These are phyloP conservation scores for Akanthomyces uredinophilus DNA, from an alignment of 2,329 filamentous ascomycete genomes.

Conservation along the genomic window DNA sequence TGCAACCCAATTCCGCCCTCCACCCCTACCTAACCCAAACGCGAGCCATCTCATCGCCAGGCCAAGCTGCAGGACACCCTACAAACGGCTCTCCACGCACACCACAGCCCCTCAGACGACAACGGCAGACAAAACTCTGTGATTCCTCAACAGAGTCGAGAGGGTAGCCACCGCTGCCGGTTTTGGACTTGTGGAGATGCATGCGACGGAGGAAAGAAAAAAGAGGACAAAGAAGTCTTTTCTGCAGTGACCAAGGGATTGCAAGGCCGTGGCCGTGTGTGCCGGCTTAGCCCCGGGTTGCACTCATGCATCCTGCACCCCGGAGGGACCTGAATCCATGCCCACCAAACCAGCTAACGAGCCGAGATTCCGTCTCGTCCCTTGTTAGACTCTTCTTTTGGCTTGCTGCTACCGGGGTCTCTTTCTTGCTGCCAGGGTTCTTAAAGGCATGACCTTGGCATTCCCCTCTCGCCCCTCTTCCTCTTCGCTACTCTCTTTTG, in stretches of 20 bases:
- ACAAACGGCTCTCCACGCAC: not conserved
- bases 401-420: not conserved
- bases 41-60: not conserved
- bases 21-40: not conserved
- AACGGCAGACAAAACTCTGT: not conserved
- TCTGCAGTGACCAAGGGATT: not conserved
- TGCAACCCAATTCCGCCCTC: not conserved
- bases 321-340: not conserved
- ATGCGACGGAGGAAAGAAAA: not conserved
- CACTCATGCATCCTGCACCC: not conserved
- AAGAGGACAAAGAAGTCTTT: not conserved
- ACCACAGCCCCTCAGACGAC: not conserved
- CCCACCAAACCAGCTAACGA: not conserved
- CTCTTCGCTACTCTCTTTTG: conserved; percentile 1
- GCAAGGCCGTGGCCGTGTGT: not conserved
- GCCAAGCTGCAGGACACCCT: not conserved
- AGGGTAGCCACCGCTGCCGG: conserved; percentile 4
- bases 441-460: conserved; percentile 14
- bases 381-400: not conserved
- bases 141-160: not conserved
- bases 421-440: not conserved
- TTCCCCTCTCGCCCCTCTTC: conserved; percentile 6
- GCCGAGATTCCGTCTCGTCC: conserved; percentile 14
- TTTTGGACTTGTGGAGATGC: conserved; percentile 1
- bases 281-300: not conserved